Conservation (phyloP, 2,329 filamentous ascomycete species). For the Macrophomina phaseolina region DNA sequence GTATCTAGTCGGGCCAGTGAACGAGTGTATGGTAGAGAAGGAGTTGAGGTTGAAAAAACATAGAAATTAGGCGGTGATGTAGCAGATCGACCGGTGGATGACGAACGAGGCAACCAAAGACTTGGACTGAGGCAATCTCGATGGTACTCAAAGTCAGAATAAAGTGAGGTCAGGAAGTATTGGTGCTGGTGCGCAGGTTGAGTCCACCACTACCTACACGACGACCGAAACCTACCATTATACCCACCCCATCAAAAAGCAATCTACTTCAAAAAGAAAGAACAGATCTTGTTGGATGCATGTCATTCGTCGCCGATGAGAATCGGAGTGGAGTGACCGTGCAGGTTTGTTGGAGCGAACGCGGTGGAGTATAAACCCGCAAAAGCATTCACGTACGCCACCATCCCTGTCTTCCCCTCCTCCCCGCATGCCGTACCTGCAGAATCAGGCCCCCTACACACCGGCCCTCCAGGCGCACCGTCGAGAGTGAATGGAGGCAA, state of each 20-base stretch:
- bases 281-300: slow-evolving; percentile 12
- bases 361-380: slow-evolving; percentile 17
- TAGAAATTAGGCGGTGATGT: background rate
- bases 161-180: slow-evolving; percentile 1
- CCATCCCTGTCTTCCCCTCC: slow-evolving; percentile 15
- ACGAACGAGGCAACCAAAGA: background rate
- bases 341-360: background rate
- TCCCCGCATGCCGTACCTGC: slow-evolving; percentile 22
- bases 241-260: background rate
- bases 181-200: background rate
- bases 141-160: background rate
- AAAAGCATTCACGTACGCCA: slow-evolving; percentile 3
- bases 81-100: no score
- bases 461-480: slow-evolving; percentile 1
- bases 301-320: slow-evolving; percentile 17
- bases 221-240: slow-evolving; percentile 4
- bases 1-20: slow-evolving; percentile 2
- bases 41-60: slow-evolving; percentile 16
- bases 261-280: slow-evolving; percentile 21
- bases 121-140: background rate
- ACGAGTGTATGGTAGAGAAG: slow-evolving; percentile 18
- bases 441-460: slow-evolving; percentile 7
- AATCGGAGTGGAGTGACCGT: slow-evolving; percentile 9
- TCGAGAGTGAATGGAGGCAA: slow-evolving; percentile 1
- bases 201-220: background rate